Conservation (phyloP, 163 green algal species). For the Prototheca wickerhamii region DNA sequence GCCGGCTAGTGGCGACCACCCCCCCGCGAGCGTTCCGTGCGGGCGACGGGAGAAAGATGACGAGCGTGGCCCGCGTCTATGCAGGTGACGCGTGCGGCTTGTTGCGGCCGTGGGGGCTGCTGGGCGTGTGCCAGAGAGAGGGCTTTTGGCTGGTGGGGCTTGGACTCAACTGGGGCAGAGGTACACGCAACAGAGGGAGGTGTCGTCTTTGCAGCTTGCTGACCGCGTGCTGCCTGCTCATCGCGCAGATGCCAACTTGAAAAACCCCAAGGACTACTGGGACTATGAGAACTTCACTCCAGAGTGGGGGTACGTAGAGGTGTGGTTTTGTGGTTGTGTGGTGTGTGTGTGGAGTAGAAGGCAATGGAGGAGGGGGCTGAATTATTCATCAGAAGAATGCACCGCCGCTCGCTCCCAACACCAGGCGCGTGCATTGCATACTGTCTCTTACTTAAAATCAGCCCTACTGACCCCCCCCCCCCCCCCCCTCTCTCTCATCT, state of each 20-base stretch:
- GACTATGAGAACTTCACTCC: slow-evolving; percentile 87
- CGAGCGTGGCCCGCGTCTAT: slow-evolving; percentile 24
- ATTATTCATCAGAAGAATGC: no score
- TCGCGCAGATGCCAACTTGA: slow-evolving; percentile 64
- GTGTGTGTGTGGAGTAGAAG: neutral
- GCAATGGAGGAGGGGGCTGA: no score
- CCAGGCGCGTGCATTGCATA: no score
- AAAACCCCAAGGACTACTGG: slow-evolving; percentile 87
- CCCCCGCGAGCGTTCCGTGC: neutral
- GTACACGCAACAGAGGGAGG: neutral
- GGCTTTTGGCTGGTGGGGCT: neutral
- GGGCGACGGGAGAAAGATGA: slow-evolving; percentile 21
- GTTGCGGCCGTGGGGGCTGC: neutral
- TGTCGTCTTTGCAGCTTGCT: neutral
- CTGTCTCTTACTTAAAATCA: neutral
- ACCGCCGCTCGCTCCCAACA: no score
- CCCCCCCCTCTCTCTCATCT: no score
- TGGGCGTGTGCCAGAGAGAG: neutral
- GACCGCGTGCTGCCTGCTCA: neutral
- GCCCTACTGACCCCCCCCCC: neutral
- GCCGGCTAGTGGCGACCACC: no score
- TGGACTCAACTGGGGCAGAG: neutral
- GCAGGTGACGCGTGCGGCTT: slow-evolving; percentile 9
- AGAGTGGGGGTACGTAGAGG: slow-evolving; percentile 62
- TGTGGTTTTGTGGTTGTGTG: neutral